These are phyloP conservation scores for Eleusine indica DNA, from an alignment of 176 grass and related monocot species.

Conservation along the genomic window DNA sequence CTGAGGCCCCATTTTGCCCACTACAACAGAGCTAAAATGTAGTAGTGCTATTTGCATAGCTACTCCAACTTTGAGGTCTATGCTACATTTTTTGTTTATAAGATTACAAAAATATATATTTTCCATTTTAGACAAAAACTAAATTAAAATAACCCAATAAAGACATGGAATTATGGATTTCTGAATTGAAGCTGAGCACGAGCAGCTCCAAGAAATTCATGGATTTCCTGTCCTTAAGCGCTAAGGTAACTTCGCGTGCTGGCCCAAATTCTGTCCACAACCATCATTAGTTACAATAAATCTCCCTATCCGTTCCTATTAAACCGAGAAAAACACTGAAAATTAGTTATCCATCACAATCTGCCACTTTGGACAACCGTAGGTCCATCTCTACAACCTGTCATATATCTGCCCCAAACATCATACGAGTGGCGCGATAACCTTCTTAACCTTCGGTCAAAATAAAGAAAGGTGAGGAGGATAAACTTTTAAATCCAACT, in stretches of 20 bases:
- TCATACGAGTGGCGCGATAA: conserved; percentile 32
- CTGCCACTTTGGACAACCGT: neutral
- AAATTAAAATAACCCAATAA: no score
- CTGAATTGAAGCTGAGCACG: no score
- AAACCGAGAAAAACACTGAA: neutral
- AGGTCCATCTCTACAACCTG: conserved; percentile 23
- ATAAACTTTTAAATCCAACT: conserved; percentile 15
- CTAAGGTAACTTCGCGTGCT: neutral
- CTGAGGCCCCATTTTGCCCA: no score
- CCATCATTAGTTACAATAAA: neutral
- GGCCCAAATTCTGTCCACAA: neutral
- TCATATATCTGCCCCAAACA: neutral
- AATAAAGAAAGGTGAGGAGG: conserved; percentile 7
- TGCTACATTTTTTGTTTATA: no score
- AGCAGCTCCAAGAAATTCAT: no score
- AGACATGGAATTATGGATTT: no score
- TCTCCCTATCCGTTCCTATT: neutral
- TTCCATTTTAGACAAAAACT: no score
- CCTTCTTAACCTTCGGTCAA: conserved; percentile 28
- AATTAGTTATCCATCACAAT: neutral
- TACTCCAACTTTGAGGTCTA: no score
- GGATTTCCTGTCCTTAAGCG: neutral
- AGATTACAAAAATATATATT: no score
- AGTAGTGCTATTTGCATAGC: no score
- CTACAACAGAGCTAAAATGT: no score